These are phyloP conservation scores for Fusarium camptoceras DNA, from an alignment of 2,329 filamentous ascomycete species.

Conservation along the genomic window DNA sequence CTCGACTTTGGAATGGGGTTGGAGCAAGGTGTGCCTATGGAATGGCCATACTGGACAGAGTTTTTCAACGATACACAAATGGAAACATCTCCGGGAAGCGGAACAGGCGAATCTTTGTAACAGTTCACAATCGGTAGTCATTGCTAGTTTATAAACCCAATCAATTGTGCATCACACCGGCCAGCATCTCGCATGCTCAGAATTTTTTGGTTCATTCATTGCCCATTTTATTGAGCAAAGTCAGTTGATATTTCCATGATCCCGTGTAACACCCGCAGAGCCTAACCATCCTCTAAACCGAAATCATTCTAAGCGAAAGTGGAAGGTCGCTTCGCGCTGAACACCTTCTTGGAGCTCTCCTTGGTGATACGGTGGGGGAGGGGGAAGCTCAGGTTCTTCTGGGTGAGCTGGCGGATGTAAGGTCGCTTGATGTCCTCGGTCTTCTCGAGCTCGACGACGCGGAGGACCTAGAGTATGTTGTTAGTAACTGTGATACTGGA, in stretches of 20 bases:
- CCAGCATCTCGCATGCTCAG: constrained; percentile 43
- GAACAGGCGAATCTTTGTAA: constrained; percentile 37
- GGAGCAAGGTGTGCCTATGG: constrained; percentile 38
- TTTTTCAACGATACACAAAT: constrained; percentile 57
- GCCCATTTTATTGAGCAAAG: constrained; percentile 65
- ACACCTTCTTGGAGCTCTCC: constrained; percentile 87
- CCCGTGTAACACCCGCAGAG: constrained; percentile 71
- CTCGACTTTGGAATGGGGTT: constrained; percentile 41
- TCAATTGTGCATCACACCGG: constrained; percentile 48
- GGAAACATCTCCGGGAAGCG: constrained; percentile 48
- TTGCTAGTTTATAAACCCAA: constrained; percentile 45
- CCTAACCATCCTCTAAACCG: constrained; percentile 63
- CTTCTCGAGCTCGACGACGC: constrained; percentile 98
- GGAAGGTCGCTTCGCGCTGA: constrained; percentile 90
- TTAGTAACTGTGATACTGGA: constrained; percentile 9
- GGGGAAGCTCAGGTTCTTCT: constrained; percentile 97
- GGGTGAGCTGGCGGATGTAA: constrained; percentile 98
- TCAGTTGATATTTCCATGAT: constrained; percentile 69
- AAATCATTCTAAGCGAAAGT: constrained; percentile 91
- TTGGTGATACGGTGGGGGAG: constrained; percentile 95
- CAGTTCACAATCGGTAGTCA: constrained; percentile 39
- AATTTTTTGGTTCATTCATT: constrained; percentile 59
- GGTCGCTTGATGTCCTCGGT: constrained; percentile 93
- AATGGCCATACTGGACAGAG: constrained; percentile 58
- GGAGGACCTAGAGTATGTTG: constrained; percentile 78